Evolutionary conservation across 257 asterid species (phyloP), one percentile per base, ranked within the genome.

Genomic region (Euphrasia confusa): DNA sequence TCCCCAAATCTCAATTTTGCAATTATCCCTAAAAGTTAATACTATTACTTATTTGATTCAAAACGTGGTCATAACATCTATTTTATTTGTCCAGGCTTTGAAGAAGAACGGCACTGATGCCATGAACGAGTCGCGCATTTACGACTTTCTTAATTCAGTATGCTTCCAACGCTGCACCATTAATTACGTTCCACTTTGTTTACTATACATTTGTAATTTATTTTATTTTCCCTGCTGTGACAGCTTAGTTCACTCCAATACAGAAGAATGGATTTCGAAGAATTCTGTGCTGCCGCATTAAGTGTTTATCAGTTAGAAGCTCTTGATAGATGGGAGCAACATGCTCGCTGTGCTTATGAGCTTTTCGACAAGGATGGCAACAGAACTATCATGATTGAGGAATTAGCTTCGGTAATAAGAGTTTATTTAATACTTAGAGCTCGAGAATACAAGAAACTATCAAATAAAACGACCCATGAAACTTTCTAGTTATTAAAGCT

Each of bases 231-330:
- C 42, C 7, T 65, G 37, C 10, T 12, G 26, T 58, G 42, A 53
- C 81, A 89, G 97, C 90, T 89, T 58, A 86, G 83, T 70, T 88
- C 91, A 18, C 95, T 89, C 62, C 93, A 89, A 58, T 89, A 86
- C 70, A 80, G 97, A 82, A 84, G 95, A 71, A 89, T 89, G 97
- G 87, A 89, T 74, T 89, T 89, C 44, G 95, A 89, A 74, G 97
- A 89, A 69, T 89, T 89, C 76, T 86, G 94, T 68, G 87, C 94
- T 5, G 97, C 94, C 50, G 77, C 86, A 63, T 67, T 66, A 74
- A 89, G 97, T 28, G 89, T 86, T 2, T 77, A 86, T 75, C 95
- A 89, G 78, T 75, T 89, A 30, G 97, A 89, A 78, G 94, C 91
- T 65, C 84, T 78, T 7, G 95, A 86, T 10, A 69, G 84, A 54